phyloP scores from a whole-genome alignment of 805 yeast genomes.

The Torulaspora microellipsoides region DNA sequence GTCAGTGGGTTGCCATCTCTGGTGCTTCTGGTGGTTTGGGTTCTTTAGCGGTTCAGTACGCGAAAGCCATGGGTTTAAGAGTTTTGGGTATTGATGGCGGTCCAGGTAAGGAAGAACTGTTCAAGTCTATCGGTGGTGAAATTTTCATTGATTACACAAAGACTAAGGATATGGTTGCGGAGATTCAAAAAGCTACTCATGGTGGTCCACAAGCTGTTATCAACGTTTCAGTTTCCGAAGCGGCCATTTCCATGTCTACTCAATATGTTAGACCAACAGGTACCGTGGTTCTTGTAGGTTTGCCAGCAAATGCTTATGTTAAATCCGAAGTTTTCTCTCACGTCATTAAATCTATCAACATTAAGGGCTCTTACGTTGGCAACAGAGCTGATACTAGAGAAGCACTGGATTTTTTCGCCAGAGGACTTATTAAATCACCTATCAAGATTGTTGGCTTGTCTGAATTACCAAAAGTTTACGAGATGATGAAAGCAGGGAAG shows the following conservation, averaged over 20 bases:
- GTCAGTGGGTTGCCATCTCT: constrained; percentile 55
- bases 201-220: constrained; percentile 75
- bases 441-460: constrained; percentile 54
- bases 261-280: constrained; percentile 61
- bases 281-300: constrained; percentile 64
- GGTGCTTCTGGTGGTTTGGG: constrained; percentile 66
- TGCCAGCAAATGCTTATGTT: constrained; percentile 72
- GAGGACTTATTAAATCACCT: constrained; percentile 63
- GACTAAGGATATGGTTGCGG: constrained; percentile 47
- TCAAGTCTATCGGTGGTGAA: constrained; percentile 49
- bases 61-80: constrained; percentile 53
- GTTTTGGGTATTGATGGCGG: constrained; percentile 57
- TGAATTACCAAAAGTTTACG: constrained; percentile 49
- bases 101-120: constrained; percentile 44
- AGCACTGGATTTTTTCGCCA: constrained; percentile 63
- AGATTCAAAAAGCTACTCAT: constrained; percentile 48
- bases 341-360: constrained; percentile 64
- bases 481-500: constrained; percentile 52
- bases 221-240: constrained; percentile 63
- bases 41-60: constrained; percentile 54
- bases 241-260: constrained; percentile 54
- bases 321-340: constrained; percentile 62
- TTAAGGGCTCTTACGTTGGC: constrained; percentile 82
- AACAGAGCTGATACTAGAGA: constrained; percentile 79
- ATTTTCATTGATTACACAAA: constrained; percentile 50